These are phyloP conservation scores for Boletus rubropictus DNA, from an alignment of 768 basidiomycete species.

Conservation along the genomic window DNA sequence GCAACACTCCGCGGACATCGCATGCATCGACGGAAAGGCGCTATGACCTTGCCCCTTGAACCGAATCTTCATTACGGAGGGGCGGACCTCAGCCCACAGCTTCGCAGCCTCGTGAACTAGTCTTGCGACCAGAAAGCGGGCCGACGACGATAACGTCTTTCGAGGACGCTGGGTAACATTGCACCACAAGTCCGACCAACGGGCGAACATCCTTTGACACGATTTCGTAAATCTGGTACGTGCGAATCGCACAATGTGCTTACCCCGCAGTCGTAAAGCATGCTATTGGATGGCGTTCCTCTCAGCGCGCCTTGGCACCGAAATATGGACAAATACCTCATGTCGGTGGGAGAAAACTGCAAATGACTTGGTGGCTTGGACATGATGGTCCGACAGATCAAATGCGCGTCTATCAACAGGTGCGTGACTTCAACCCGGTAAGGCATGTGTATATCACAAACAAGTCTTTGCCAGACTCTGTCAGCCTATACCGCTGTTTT, in stretches of 20 bases:
- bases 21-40: neutral
- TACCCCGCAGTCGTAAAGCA: slow-evolving; percentile 21
- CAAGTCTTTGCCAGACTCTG: neutral
- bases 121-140: slow-evolving; percentile 8
- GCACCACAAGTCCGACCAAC: slow-evolving; percentile 5
- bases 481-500: neutral
- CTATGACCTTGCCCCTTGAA: slow-evolving; percentile 13
- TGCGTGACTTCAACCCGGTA: slow-evolving; percentile 6
- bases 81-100: slow-evolving; percentile 8
- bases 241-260: slow-evolving; percentile 20
- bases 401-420: slow-evolving; percentile 16
- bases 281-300: slow-evolving; percentile 5
- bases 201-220: neutral
- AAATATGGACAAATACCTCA: slow-evolving; percentile 3
- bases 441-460: neutral
- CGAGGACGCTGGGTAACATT: neutral
- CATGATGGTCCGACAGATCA: slow-evolving; percentile 7
- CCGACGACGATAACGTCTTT: neutral
- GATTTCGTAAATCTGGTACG: neutral
- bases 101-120: slow-evolving; percentile 11
- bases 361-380: neutral
- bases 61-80: slow-evolving; percentile 22
- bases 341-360: neutral
- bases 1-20: slow-evolving; percentile 27
- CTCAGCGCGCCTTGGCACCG: neutral